Percentiles rank a stretch among this genome's conserved stretches.
These are phyloP conservation scores for Infundibulicybe gibba DNA, from an alignment of 768 basidiomycete species.

Conservation along the genomic window DNA sequence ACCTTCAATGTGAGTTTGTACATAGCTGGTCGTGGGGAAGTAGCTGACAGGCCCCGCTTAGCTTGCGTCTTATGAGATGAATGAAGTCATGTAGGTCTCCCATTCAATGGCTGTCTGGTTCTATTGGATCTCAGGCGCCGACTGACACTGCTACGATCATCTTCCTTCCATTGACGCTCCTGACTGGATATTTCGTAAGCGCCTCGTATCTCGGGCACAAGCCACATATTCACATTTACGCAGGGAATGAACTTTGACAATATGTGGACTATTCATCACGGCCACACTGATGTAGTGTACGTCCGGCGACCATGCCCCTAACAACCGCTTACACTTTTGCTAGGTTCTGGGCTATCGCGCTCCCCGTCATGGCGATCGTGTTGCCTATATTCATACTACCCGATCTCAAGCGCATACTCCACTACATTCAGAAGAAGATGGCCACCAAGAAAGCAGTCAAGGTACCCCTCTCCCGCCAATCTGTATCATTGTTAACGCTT, in stretches of 20 bases:
- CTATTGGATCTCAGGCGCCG: conserved; percentile 41
- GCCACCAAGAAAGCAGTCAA: conserved; percentile 28
- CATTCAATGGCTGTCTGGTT: neutral
- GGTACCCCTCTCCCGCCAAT: conserved; percentile 18
- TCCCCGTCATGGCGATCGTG: conserved; percentile 58
- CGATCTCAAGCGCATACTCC: conserved; percentile 44
- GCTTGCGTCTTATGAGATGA: conserved; percentile 76
- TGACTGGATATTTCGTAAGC: conserved; percentile 74
- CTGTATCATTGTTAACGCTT: neutral
- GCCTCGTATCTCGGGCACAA: neutral
- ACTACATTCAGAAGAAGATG: conserved; percentile 45
- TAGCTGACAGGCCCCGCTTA: conserved; percentile 16
- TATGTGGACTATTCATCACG: conserved; percentile 44
- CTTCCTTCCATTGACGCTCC: conserved; percentile 64
- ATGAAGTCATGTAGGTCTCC: conserved; percentile 57
- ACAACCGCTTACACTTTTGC: conserved; percentile 1
- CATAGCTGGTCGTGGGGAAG: neutral
- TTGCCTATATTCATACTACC: conserved; percentile 52
- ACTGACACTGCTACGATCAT: conserved; percentile 67
- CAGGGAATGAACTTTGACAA: conserved; percentile 68
- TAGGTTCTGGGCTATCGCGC: conserved; percentile 70
- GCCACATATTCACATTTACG: neutral
- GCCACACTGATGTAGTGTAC: conserved; percentile 42
- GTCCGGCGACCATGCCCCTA: conserved; percentile 13
- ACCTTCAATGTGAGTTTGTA: conserved; percentile 61